Evolutionary conservation across 2,329 filamentous ascomycete genomes (phyloP).

Genomic region (Aspergillus neotritici): DNA sequence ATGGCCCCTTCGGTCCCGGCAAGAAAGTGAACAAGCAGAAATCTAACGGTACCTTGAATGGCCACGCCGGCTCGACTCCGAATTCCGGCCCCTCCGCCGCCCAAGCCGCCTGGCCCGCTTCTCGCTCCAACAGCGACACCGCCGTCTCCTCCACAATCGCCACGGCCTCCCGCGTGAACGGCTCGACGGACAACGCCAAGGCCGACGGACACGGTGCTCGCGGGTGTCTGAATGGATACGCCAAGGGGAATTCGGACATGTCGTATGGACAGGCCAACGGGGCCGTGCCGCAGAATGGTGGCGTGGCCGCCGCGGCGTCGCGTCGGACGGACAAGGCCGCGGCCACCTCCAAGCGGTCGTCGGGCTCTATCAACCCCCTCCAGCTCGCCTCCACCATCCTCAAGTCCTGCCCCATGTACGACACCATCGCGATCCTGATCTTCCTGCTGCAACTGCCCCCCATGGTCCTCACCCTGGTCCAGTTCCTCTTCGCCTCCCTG

Average conservation of each 20-base stretch:
- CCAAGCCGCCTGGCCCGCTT: constrained; percentile 36
- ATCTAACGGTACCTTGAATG: constrained; percentile 52
- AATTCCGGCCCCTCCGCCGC: constrained; percentile 31
- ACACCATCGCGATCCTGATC: constrained; percentile 94
- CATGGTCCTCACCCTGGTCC: constrained; percentile 79
- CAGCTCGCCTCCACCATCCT: constrained; percentile 80
- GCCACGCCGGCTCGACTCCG: constrained; percentile 37
- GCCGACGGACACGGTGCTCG: constrained; percentile 29
- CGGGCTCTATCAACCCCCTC: constrained; percentile 60
- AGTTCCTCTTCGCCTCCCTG: constrained; percentile 85
- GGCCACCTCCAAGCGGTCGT: constrained; percentile 28
- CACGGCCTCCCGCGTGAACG: constrained; percentile 24
- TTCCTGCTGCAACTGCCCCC: constrained; percentile 89
- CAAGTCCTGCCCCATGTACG: constrained; percentile 80
- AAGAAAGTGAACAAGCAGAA: constrained; percentile 60
- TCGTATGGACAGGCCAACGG: constrained; percentile 31
- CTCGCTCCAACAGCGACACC: constrained; percentile 36
- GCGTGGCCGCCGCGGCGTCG: constrained; percentile 23
- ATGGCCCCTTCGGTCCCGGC: constrained; percentile 74
- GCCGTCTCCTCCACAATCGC: constrained; percentile 23
- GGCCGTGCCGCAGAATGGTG: constrained; percentile 26
- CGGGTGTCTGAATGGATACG: constrained; percentile 32
- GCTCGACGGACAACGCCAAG: constrained; percentile 26
- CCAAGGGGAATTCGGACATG: constrained; percentile 32
- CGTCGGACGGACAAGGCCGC: constrained; percentile 28